Conservation (phyloP, 23 red algal genomes). For the Agarophyton chilense region DNA sequence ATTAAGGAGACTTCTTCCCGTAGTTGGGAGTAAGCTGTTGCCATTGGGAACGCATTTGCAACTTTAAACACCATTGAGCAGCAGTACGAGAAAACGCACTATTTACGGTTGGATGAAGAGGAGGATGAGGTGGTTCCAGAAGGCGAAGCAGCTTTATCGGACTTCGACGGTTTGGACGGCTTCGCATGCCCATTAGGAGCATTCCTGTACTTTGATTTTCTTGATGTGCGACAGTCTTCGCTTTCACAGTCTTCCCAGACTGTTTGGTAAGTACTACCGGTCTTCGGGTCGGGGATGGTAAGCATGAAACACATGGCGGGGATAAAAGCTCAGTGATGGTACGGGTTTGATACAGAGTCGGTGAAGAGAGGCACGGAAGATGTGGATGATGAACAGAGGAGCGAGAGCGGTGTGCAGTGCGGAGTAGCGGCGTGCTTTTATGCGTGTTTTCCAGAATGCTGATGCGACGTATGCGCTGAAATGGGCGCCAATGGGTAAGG, state of each 20-base stretch:
- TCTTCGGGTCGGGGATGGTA: conserved; percentile 20
- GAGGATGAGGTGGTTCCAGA: background rate
- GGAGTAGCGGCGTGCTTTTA: too few species aligned
- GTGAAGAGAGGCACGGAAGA: background rate
- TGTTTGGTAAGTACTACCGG: background rate
- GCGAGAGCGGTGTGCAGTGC: background rate
- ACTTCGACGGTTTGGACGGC: background rate
- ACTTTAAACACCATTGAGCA: too few species aligned
- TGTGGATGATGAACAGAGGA: background rate
- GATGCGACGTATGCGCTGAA: too few species aligned
- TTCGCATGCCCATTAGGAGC: conserved; percentile 9
- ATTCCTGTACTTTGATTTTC: conserved; percentile 18
- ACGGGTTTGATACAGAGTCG: background rate
- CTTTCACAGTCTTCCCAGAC: conserved; percentile 32
- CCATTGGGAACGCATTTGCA: too few species aligned
- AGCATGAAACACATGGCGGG: conserved; percentile 27
- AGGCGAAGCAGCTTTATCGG: background rate
- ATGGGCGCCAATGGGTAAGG: too few species aligned
- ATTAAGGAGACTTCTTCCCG: too few species aligned
- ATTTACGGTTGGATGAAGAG: background rate
- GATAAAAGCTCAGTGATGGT: background rate
- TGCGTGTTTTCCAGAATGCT: too few species aligned
- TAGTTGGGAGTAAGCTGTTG: too few species aligned
- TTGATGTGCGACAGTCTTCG: conserved; percentile 7
- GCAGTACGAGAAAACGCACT: background rate